phyloP scores from a whole-genome alignment of 2,329 filamentous ascomycete species.

The Beauveria caledonica region DNA sequence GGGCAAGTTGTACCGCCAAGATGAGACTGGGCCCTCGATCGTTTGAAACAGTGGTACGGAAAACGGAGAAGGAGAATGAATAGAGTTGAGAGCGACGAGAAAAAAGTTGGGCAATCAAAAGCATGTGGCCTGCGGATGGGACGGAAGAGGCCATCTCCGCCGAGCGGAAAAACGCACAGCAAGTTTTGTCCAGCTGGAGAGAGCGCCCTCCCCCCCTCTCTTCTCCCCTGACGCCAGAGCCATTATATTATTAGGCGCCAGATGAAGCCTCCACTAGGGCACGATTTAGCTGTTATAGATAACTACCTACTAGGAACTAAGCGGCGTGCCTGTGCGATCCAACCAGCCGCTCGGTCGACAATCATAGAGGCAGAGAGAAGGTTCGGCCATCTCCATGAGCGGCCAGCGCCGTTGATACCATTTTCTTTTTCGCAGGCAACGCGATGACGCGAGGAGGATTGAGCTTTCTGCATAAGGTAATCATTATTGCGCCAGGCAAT shows the following conservation, averaged over 20 bases:
- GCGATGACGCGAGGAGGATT: too few species aligned
- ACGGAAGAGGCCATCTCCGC: slow-evolving; percentile 5
- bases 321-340: neutral
- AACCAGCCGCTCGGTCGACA: too few species aligned
- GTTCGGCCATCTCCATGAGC: neutral
- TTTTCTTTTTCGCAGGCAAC: too few species aligned
- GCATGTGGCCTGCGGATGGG: neutral
- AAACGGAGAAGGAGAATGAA: neutral
- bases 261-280: neutral
- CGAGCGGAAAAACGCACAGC: neutral
- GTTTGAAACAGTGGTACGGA: neutral
- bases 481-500: too few species aligned
- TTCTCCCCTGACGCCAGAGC: neutral
- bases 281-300: slow-evolving; percentile 1
- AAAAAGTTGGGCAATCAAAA: neutral
- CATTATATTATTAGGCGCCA: neutral
- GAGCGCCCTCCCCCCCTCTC: neutral
- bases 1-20: too few species aligned
- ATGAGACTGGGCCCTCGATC: neutral
- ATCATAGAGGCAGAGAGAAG: neutral
- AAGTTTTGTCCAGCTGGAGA: slow-evolving; percentile 1
- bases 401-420: too few species aligned
- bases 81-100: neutral
- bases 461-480: neutral
- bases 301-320: too few species aligned